These are phyloP conservation scores for Bassia scoparia DNA, from an alignment of 148 eudicot genomes.

Conservation along the genomic window DNA sequence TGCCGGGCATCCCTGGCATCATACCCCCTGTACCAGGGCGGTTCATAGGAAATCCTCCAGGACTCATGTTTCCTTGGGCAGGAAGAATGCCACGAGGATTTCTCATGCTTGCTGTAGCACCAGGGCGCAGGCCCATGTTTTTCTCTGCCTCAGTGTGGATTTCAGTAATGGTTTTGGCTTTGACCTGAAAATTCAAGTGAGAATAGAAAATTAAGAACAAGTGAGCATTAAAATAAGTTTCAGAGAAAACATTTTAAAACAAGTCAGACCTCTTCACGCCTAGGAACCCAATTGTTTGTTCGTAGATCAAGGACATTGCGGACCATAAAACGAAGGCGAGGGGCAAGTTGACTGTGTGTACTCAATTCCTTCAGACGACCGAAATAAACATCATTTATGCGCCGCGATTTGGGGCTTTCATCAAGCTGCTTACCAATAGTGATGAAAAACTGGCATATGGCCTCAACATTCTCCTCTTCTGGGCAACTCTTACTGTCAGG, in stretches of 20 bases:
- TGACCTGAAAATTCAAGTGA: conserved; percentile 41
- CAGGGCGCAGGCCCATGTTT: conserved; percentile 72
- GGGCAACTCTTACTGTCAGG: conserved; percentile 74
- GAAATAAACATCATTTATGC: conserved; percentile 67
- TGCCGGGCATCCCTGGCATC: conserved; percentile 96
- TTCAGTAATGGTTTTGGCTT: conserved; percentile 78
- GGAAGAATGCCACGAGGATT: conserved; percentile 49
- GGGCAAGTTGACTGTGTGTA: conserved; percentile 55
- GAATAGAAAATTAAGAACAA: not conserved
- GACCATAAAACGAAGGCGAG: conserved; percentile 79
- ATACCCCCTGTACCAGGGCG: conserved; percentile 83
- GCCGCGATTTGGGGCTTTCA: conserved; percentile 61
- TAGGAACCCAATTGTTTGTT: conserved; percentile 72
- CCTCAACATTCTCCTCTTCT: conserved; percentile 91
- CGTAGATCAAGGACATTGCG: conserved; percentile 78
- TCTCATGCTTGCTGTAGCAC: conserved; percentile 67
- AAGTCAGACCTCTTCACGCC: conserved; percentile 79
- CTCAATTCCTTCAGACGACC: conserved; percentile 62
- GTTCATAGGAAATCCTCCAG: conserved; percentile 54
- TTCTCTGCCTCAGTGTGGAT: conserved; percentile 85
- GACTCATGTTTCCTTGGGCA: conserved; percentile 50
- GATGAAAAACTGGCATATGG: conserved; percentile 78
- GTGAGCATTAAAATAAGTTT: not conserved
- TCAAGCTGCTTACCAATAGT: conserved; percentile 96
- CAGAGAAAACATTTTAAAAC: not conserved